Evolutionary conservation across 495 filamentous ascomycete species (phyloP).

Genomic region (Neurospora tetrasperma): DNA sequence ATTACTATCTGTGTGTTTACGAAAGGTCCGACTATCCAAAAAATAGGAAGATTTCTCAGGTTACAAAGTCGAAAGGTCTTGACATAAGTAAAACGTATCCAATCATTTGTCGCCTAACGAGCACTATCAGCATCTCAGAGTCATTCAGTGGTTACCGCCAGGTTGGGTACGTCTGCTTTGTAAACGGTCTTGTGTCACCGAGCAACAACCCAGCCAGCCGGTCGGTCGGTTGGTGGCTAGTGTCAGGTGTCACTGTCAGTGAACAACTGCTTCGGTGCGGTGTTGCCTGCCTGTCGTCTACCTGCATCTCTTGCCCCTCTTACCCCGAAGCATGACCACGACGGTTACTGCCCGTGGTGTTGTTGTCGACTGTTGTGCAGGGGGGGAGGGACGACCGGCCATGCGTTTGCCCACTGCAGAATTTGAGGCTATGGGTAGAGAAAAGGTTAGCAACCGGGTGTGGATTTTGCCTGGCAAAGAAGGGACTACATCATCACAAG

Average conservation of each 20-base stretch:
- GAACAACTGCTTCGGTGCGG: background rate
- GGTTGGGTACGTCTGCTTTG: background rate
- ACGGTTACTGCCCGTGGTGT: background rate
- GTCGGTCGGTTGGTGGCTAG: background rate
- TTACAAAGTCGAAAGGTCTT: background rate
- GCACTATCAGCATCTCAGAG: background rate
- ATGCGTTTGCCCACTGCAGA: background rate
- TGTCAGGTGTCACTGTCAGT: background rate
- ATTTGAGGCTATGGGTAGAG: background rate
- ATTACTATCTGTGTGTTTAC: background rate
- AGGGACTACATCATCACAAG: background rate
- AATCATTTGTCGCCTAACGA: background rate
- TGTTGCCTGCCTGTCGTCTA: background rate
- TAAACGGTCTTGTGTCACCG: background rate
- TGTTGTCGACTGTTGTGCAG: background rate
- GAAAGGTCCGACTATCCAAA: background rate
- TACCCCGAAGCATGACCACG: background rate
- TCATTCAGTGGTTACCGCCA: background rate
- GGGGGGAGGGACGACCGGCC: background rate
- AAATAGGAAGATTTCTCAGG: background rate
- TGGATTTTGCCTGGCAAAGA: background rate
- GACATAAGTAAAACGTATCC: background rate
- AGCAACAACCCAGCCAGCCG: background rate
- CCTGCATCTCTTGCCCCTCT: background rate
- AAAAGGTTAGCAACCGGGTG: background rate